Evolutionary conservation across 2,329 filamentous ascomycete species (phyloP).

Genomic region (Scedosporium boydii): DNA sequence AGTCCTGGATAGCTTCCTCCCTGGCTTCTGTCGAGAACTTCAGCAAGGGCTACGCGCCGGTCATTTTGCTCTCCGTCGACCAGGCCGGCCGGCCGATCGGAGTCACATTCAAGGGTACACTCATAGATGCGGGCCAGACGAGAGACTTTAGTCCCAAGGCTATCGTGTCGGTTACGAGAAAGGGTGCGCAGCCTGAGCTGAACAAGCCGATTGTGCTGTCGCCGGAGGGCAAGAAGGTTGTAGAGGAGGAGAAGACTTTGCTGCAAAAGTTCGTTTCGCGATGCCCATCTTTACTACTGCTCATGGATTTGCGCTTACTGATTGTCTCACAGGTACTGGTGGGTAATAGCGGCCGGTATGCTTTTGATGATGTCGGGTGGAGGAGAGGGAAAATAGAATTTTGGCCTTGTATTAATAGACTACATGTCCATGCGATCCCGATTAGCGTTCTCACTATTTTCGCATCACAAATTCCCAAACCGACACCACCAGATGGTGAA

Average conservation of each 20-base stretch:
- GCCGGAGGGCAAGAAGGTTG: slow-evolving; percentile 49
- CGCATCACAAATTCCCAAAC: too few relatives aligned
- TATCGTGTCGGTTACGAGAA: slow-evolving; percentile 34
- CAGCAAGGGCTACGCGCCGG: slow-evolving; percentile 50
- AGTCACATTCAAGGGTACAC: slow-evolving; percentile 43
- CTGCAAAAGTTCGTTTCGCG: slow-evolving; percentile 50
- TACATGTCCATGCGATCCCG: not conserved
- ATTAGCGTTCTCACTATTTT: too few relatives aligned
- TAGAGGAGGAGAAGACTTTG: slow-evolving; percentile 52
- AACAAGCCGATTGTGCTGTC: slow-evolving; percentile 55
- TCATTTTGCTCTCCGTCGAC: slow-evolving; percentile 40
- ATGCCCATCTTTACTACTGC: not conserved
- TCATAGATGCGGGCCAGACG: slow-evolving; percentile 54
- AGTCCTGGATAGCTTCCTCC: slow-evolving; percentile 43
- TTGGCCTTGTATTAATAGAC: not conserved
- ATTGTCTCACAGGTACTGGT: slow-evolving; percentile 49
- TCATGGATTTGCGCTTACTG: not conserved
- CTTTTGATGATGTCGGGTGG: slow-evolving; percentile 44
- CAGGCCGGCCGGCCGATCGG: slow-evolving; percentile 34
- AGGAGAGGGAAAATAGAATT: slow-evolving; percentile 40
- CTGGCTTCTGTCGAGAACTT: slow-evolving; percentile 49
- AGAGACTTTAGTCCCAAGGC: slow-evolving; percentile 56
- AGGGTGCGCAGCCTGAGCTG: slow-evolving; percentile 47
- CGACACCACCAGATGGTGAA: too few relatives aligned
- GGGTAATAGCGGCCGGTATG: slow-evolving; percentile 45